Conservation (phyloP, 192 early-diverging fungal genomes). For the Coemansia sp. region DNA sequence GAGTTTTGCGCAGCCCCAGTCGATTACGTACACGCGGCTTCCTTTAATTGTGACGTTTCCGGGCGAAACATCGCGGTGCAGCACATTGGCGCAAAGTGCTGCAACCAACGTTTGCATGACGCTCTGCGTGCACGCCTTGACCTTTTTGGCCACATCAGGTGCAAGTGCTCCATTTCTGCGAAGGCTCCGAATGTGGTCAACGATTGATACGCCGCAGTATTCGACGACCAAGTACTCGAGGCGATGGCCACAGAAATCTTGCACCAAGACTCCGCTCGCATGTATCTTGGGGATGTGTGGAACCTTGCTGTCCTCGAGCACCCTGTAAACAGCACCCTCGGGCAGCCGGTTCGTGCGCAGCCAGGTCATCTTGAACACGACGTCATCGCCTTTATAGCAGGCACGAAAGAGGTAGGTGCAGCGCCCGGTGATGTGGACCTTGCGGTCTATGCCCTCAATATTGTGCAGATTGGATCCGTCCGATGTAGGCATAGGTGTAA, state of each 20-base stretch:
- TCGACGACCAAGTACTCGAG: slow-evolving; percentile 21
- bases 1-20: slow-evolving; percentile 17
- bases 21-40: slow-evolving; percentile 5
- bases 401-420: background rate
- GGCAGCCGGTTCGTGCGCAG: slow-evolving; percentile 7
- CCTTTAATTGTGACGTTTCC: slow-evolving; percentile 10
- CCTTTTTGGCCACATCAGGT: background rate
- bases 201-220: slow-evolving; percentile 16
- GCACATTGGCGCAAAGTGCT: background rate
- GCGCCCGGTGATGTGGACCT: background rate
- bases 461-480: background rate
- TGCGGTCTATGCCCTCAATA: background rate
- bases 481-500: background rate
- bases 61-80: slow-evolving; percentile 16
- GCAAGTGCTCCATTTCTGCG: background rate
- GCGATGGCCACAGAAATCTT: slow-evolving; percentile 15
- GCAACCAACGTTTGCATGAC: background rate
- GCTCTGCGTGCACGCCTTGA: background rate
- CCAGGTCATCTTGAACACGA: slow-evolving; percentile 6
- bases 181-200: background rate
- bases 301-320: background rate
- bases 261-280: background rate
- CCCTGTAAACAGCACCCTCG: slow-evolving; percentile 23
- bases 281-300: background rate
- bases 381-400: background rate